These are phyloP conservation scores for Tetrapisispora nanseiensis DNA, from an alignment of 805 yeast genomes.

Conservation along the genomic window DNA sequence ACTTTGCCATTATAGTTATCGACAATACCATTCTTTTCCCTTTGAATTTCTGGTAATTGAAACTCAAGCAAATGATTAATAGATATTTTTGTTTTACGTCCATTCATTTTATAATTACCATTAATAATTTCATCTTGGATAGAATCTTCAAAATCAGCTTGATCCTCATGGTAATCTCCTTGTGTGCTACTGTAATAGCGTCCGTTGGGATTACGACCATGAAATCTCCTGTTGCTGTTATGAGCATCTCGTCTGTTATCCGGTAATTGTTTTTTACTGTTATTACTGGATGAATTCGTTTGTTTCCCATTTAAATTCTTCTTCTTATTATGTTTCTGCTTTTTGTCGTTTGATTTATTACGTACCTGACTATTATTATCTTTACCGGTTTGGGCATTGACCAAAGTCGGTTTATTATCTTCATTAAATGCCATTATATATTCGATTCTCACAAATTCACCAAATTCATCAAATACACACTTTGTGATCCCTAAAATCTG, in stretches of 20 bases:
- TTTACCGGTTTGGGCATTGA: not conserved
- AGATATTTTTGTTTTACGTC: slow-evolving; percentile 37
- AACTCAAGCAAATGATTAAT: slow-evolving; percentile 62
- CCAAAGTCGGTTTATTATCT: not conserved
- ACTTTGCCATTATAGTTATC: slow-evolving; percentile 13
- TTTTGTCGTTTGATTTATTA: not conserved
- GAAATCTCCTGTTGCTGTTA: not conserved
- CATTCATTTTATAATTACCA: slow-evolving; percentile 28
- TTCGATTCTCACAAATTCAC: not conserved
- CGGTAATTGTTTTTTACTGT: not conserved
- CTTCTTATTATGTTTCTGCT: not conserved
- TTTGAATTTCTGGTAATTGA: slow-evolving; percentile 35
- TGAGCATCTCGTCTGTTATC: not conserved
- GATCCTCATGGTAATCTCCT: not conserved
- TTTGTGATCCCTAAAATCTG: no score
- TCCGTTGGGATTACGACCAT: not conserved
- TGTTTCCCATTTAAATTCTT: not conserved
- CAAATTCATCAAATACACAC: not conserved
- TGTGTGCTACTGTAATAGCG: not conserved
- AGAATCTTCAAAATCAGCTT: slow-evolving; percentile 7
- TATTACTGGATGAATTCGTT: not conserved
- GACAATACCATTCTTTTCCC: slow-evolving; percentile 6
- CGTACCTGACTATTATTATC: not conserved
- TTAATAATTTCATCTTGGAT: slow-evolving; percentile 29
- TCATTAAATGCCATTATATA: not conserved